These are phyloP conservation scores for Evernia prunastri DNA, from an alignment of 495 filamentous ascomycete genomes.

Conservation along the genomic window DNA sequence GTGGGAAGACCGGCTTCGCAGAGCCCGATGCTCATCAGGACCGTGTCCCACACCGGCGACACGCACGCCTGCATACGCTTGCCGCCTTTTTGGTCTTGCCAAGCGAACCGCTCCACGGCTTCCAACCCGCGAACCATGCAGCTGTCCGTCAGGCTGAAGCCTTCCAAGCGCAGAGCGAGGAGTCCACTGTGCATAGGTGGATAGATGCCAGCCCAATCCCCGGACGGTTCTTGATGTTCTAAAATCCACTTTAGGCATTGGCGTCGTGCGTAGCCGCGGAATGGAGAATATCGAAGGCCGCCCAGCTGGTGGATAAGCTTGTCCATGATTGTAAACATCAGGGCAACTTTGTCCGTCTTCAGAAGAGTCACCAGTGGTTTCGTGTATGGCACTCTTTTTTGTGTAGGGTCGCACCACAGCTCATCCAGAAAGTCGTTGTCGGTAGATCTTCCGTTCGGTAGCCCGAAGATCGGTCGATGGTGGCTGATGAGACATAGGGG, in stretches of 20 bases:
- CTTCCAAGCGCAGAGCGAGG: conserved; percentile 31
- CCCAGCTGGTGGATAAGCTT: conserved; percentile 23
- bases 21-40: conserved; percentile 32
- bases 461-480: conserved; percentile 34
- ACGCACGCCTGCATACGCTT: conserved; percentile 25
- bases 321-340: conserved; percentile 31
- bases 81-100: conserved; percentile 21
- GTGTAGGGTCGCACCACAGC: conserved; percentile 31
- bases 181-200: conserved; percentile 32
- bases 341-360: conserved; percentile 19
- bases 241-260: conserved; percentile 31
- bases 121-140: conserved; percentile 22
- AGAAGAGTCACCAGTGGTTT: conserved; percentile 16
- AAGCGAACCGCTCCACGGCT: conserved; percentile 30
- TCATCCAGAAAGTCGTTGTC: conserved; percentile 37
- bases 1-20: conserved; percentile 19
- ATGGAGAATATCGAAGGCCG: conserved; percentile 22
- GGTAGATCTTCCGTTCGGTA: conserved; percentile 31
- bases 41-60: conserved; percentile 36
- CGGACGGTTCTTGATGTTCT: conserved; percentile 30
- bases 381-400: conserved; percentile 32
- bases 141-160: conserved; percentile 22
- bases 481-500: conserved; percentile 36
- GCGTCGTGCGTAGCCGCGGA: conserved; percentile 21
- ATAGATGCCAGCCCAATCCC: conserved; percentile 33